phyloP scores from a whole-genome alignment of 371 early-diverging fungal genomes.

The Mortierella sp. region DNA sequence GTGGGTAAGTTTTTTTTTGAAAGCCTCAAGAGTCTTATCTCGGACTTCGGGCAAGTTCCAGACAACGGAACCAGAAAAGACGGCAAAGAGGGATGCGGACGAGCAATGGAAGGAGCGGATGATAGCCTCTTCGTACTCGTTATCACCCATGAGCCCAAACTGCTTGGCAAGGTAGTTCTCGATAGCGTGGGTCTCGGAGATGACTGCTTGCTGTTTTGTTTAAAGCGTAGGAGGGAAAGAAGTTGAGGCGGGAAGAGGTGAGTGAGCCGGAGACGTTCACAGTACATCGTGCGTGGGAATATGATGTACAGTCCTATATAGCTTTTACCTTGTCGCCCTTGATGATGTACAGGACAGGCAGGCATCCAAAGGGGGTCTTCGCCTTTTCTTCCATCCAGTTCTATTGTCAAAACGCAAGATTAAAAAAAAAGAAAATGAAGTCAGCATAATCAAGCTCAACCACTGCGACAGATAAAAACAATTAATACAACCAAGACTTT shows the following conservation, averaged over 20 bases:
- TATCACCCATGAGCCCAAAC: slow-evolving; percentile 25
- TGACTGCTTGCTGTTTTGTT: slow-evolving; percentile 13
- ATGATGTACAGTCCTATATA: background rate
- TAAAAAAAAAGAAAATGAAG: background rate
- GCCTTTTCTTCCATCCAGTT: slow-evolving; percentile 23
- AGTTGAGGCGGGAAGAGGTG: too few relatives aligned
- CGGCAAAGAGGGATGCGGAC: background rate
- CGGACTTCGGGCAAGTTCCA: slow-evolving; percentile 15
- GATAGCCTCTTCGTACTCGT: slow-evolving; percentile 22
- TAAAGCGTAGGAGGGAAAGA: background rate
- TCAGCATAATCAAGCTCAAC: background rate
- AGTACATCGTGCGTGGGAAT: background rate
- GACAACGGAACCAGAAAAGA: background rate
- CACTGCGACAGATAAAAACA: background rate
- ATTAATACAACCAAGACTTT: too few relatives aligned
- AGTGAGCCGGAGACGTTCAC: background rate
- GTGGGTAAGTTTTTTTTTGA: slow-evolving; percentile 4
- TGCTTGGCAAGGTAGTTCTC: slow-evolving; percentile 25
- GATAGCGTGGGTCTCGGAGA: slow-evolving; percentile 21
- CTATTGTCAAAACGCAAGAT: background rate
- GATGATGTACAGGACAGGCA: slow-evolving; percentile 28
- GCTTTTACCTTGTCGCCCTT: slow-evolving; percentile 24
- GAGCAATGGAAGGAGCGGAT: slow-evolving; percentile 14
- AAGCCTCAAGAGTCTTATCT: background rate
- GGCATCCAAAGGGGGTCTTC: slow-evolving; percentile 25